Percentiles rank a stretch among this genome's conserved stretches.
phyloP scores from a whole-genome alignment of 2,329 filamentous ascomycete genomes.

The Rutstroemia sp. region DNA sequence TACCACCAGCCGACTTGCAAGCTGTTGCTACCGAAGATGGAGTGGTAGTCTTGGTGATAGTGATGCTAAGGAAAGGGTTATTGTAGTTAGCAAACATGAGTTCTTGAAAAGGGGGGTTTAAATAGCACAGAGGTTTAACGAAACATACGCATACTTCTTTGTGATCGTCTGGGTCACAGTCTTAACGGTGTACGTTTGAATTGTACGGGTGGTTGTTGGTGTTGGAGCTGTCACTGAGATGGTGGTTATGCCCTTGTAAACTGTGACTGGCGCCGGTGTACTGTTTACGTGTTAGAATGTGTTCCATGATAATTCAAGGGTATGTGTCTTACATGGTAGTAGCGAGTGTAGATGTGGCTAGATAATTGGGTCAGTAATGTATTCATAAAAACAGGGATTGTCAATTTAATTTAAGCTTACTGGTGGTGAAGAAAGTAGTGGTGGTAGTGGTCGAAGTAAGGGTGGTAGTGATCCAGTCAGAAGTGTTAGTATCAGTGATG shows the following conservation, averaged over 20 bases:
- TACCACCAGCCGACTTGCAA: slow-evolving; percentile 1
- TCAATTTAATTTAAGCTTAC: neutral
- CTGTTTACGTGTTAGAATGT: neutral
- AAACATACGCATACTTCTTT: slow-evolving; percentile 2
- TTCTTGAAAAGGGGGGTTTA: too few species aligned
- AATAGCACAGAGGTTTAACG: neutral
- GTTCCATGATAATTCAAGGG: neutral
- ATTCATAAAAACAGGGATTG: too few species aligned
- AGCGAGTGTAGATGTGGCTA: neutral
- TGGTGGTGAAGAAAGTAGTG: slow-evolving; percentile 4
- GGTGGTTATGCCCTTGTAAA: neutral
- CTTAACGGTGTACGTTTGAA: neutral
- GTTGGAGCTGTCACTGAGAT: slow-evolving; percentile 2
- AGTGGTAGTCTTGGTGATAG: slow-evolving; percentile 2
- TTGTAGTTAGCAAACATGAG: neutral
- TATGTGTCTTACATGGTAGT: neutral
- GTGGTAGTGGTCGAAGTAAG: neutral
- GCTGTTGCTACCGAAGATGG: neutral
- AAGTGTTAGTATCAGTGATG: neutral
- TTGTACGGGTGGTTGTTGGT: neutral
- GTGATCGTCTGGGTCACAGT: slow-evolving; percentile 1
- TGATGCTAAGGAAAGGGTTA: neutral
- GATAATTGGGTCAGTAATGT: neutral
- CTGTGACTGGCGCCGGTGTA: slow-evolving; percentile 2
- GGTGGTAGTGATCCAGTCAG: slow-evolving; percentile 7